phyloP scores from a whole-genome alignment of 768 basidiomycete species.

The Dentipellis sp. region DNA sequence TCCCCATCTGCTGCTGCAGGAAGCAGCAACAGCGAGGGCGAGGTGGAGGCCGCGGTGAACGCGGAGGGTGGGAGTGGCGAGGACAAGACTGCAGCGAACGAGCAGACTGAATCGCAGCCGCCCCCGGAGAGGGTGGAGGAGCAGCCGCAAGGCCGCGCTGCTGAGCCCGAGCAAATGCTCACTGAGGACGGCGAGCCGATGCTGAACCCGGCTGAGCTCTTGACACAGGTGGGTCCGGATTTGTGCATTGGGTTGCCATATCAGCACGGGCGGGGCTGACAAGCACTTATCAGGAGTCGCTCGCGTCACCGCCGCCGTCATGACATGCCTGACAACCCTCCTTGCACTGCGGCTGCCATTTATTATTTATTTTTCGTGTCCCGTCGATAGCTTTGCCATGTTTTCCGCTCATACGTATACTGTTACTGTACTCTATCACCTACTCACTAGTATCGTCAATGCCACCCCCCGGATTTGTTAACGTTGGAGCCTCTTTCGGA shows the following conservation, averaged over 20 bases:
- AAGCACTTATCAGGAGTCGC: slow-evolving; percentile 39
- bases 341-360: neutral
- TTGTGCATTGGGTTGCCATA: slow-evolving; percentile 2
- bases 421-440: neutral
- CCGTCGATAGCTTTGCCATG: neutral
- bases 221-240: slow-evolving; percentile 44
- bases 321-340: slow-evolving; percentile 17
- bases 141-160: neutral
- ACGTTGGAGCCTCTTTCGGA: too few species aligned
- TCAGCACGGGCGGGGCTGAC: slow-evolving; percentile 10
- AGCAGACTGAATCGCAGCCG: neutral
- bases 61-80: neutral
- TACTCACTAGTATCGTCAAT: too few species aligned
- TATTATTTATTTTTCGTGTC: neutral
- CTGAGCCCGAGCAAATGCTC: slow-evolving; percentile 25
- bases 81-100: neutral
- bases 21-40: neutral
- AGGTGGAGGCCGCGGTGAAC: neutral
- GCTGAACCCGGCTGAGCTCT: slow-evolving; percentile 57
- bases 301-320: slow-evolving; percentile 59
- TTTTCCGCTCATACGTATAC: neutral
- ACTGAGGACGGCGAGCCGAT: slow-evolving; percentile 60
- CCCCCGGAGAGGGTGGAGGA: neutral
- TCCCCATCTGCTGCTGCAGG: neutral
- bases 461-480: too few species aligned